A percentile compares a stretch with the other conserved stretches of the same genome.
Conservation (phyloP, 2,329 filamentous ascomycete genomes). For the Alternaria ethzedia region DNA sequence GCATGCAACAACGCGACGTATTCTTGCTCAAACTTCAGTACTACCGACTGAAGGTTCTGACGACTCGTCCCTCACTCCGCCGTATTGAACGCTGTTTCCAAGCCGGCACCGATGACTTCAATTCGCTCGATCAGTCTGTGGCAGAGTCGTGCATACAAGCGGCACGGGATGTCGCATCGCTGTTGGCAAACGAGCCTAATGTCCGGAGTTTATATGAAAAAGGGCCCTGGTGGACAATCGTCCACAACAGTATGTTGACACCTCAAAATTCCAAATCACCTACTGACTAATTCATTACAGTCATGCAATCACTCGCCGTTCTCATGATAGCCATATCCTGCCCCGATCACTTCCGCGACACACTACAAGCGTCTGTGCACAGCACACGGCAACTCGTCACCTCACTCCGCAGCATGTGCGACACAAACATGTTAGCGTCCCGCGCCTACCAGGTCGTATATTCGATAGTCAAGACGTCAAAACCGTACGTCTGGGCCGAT, state of each 20-base stretch:
- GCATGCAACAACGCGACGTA: slow-evolving; percentile 14
- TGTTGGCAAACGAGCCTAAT: slow-evolving; percentile 35
- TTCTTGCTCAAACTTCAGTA: slow-evolving; percentile 34
- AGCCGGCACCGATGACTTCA: slow-evolving; percentile 31
- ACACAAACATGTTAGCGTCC: slow-evolving; percentile 24
- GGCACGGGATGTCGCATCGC: slow-evolving; percentile 33
- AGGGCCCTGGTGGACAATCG: slow-evolving; percentile 48
- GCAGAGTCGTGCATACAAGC: slow-evolving; percentile 42
- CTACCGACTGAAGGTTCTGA: slow-evolving; percentile 40
- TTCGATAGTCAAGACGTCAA: slow-evolving; percentile 9
- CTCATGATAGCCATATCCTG: slow-evolving; percentile 45
- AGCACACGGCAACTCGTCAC: slow-evolving; percentile 13
- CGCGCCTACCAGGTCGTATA: slow-evolving; percentile 29
- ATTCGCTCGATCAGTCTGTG: slow-evolving; percentile 33
- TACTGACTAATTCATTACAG: not conserved
- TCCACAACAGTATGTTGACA: slow-evolving; percentile 25
- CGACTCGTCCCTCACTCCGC: slow-evolving; percentile 46
- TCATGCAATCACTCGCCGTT: slow-evolving; percentile 47
- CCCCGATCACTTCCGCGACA: slow-evolving; percentile 4
- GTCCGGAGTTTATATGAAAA: slow-evolving; percentile 12
- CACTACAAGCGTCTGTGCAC: not conserved
- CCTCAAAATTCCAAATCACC: not conserved
- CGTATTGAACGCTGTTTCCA: slow-evolving; percentile 36
- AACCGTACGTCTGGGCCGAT: slow-evolving; percentile 5
- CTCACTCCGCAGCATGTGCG: slow-evolving; percentile 35